Conservation (phyloP, 129 eudicot genomes). For the Apium graveolens region DNA sequence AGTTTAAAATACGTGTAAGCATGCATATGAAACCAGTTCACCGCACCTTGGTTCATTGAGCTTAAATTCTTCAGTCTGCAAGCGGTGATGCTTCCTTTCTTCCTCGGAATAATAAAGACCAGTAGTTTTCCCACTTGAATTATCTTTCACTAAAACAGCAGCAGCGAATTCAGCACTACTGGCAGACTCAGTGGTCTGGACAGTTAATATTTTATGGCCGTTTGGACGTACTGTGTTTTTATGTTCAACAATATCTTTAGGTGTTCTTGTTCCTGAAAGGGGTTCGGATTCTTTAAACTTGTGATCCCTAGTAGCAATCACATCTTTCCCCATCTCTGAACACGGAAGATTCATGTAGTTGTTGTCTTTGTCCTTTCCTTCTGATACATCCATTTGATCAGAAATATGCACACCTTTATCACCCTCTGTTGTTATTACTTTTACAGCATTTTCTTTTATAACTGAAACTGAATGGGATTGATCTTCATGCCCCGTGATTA, state of each 20-base stretch:
- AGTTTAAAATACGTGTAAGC: conserved; percentile 6
- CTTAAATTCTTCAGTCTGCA: conserved; percentile 28
- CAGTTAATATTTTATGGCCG: conserved; percentile 23
- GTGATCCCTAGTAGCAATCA: conserved; percentile 14
- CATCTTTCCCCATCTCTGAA: conserved; percentile 11
- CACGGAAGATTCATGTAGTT: conserved; percentile 16
- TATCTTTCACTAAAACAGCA: conserved; percentile 13
- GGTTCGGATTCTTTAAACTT: conserved; percentile 17
- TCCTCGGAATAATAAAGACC: conserved; percentile 17
- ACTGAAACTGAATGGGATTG: conserved; percentile 14
- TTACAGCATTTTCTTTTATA: conserved; percentile 11
- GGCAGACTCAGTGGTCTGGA: conserved; percentile 17
- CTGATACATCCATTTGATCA: conserved; percentile 7
- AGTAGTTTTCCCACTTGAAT: conserved; percentile 14
- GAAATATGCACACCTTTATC: conserved; percentile 1
- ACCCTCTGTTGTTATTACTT: conserved; percentile 9
- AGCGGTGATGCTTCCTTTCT: conserved; percentile 19
- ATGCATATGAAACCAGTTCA: conserved; percentile 10
- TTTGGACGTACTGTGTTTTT: conserved; percentile 15
- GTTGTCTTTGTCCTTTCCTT: conserved; percentile 10
- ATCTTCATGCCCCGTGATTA: conserved; percentile 18
- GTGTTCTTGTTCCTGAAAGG: conserved; percentile 39
- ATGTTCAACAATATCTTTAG: conserved; percentile 13
- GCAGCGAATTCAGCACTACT: conserved; percentile 14
- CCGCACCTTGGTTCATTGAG: conserved; percentile 42